Conservation (phyloP, 257 asterid species). For the Verbascum thapsus region DNA sequence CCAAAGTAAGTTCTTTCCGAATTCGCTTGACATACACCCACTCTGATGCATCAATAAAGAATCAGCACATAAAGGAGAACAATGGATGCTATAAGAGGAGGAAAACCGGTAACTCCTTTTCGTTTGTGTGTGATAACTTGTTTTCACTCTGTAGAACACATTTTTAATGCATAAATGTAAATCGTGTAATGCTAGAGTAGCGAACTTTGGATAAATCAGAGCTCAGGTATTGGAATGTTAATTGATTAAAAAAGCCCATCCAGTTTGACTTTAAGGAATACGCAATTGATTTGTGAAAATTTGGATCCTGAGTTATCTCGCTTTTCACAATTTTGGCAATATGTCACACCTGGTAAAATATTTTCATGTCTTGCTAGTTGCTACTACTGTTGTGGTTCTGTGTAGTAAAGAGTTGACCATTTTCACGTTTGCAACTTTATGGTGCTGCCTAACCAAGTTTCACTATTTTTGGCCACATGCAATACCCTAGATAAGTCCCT, state of each 20-base stretch:
- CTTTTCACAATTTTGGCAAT: neutral
- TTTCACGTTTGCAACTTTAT: neutral
- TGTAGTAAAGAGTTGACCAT: neutral
- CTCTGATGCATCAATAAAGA: conserved; percentile 43
- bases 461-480: neutral
- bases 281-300: neutral
- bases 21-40: conserved; percentile 63
- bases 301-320: neutral
- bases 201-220: conserved; percentile 5
- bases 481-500: neutral
- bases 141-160: neutral
- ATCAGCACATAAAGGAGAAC: conserved; percentile 36
- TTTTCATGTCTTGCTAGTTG: neutral
- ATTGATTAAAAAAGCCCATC: conserved; percentile 4
- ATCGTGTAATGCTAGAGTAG: neutral
- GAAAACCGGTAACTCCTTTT: conserved; percentile 68
- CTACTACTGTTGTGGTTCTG: neutral
- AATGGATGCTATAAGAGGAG: conserved; percentile 76
- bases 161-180: conserved; percentile 16
- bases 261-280: conserved; percentile 10
- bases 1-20: conserved; percentile 53
- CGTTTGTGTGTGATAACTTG: too few species aligned
- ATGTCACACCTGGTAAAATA: neutral
- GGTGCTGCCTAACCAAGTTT: neutral
- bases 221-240: conserved; percentile 17